Conservation (phyloP, 148 eudicot species). For the Heliosperma pusillum region DNA sequence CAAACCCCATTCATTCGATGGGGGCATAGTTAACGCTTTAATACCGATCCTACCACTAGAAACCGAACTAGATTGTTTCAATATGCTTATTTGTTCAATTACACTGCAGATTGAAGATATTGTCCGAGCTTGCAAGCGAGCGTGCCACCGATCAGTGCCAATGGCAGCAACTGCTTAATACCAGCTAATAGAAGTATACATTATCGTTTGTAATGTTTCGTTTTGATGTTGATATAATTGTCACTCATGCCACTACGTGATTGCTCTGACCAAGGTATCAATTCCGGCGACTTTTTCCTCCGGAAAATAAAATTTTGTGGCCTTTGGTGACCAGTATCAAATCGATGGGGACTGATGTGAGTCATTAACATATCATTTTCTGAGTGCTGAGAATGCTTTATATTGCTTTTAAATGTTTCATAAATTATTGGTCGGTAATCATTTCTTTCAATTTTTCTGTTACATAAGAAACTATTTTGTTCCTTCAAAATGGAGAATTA, state of each 20-base stretch:
- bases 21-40: too few species aligned
- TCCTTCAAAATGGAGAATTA: too few species aligned
- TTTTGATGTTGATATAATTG: slow-evolving; percentile 27
- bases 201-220: slow-evolving; percentile 7
- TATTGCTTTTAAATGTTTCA: too few species aligned
- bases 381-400: background rate
- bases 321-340: slow-evolving; percentile 1
- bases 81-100: background rate
- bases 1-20: too few species aligned
- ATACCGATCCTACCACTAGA: too few species aligned
- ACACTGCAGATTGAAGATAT: slow-evolving; percentile 68
- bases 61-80: too few species aligned
- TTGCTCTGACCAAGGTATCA: background rate
- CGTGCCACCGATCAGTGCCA: slow-evolving; percentile 66
- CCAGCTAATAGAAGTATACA: background rate
- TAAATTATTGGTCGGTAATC: too few species aligned
- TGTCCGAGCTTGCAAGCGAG: slow-evolving; percentile 80
- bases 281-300: background rate
- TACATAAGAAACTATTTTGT: too few species aligned
- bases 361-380: background rate
- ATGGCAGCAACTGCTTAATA: slow-evolving; percentile 63
- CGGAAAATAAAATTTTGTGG: slow-evolving; percentile 26
- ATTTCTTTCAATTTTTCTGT: too few species aligned
- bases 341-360: slow-evolving; percentile 3
- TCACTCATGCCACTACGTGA: slow-evolving; percentile 21